Evolutionary conservation across 306 rosid genomes (phyloP).

Genomic region (Fagus crenata): DNA sequence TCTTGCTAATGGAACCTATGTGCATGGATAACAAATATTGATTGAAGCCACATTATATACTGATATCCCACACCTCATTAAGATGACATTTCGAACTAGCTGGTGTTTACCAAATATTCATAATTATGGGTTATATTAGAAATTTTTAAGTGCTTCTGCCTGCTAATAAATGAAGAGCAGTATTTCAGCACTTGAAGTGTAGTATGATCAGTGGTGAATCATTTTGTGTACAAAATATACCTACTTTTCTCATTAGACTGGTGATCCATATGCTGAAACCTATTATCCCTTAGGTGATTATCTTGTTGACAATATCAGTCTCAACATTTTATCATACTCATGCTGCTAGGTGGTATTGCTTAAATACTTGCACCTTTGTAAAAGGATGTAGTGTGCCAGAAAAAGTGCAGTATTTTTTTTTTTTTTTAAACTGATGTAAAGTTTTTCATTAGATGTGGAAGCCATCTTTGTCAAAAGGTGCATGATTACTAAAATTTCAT

Average conservation of each 20-base stretch:
- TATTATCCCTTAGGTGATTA: too few relatives aligned
- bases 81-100: background rate
- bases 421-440: background rate
- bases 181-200: background rate
- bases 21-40: background rate
- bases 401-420: background rate
- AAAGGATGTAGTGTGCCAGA: background rate
- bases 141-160: background rate
- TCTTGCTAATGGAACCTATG: background rate
- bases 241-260: too few relatives aligned
- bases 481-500: background rate
- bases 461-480: background rate
- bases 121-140: background rate
- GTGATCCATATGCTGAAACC: too few relatives aligned
- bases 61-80: background rate
- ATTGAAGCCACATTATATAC: background rate
- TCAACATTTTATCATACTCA: background rate
- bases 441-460: background rate
- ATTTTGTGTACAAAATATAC: too few relatives aligned
- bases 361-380: background rate
- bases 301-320: too few relatives aligned
- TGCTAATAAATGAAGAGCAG: background rate
- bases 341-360: background rate
- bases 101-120: background rate
- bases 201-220: background rate